A percentile compares a stretch with the other conserved stretches of the same genome.
phyloP scores from a whole-genome alignment of 164 flowering plant genomes.

The Pachysandra terminalis region DNA sequence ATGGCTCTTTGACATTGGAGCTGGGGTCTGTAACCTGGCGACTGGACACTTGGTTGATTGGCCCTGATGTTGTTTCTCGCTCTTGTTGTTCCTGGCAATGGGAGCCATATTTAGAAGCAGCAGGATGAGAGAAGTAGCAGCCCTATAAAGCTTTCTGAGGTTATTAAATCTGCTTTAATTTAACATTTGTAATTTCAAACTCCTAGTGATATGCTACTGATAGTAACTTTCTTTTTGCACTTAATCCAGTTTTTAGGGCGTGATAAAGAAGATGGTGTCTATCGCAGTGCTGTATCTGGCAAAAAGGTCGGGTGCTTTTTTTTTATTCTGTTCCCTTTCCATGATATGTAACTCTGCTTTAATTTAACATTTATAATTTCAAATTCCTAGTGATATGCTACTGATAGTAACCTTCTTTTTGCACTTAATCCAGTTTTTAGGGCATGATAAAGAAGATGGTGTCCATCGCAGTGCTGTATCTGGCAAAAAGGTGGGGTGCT shows the following conservation, averaged over 20 bases:
- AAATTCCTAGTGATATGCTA: background rate
- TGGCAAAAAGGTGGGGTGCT: constrained; percentile 74
- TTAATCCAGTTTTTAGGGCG: constrained; percentile 76
- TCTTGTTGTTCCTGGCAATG: constrained; percentile 61
- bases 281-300: constrained; percentile 97
- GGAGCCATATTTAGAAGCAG: constrained; percentile 80
- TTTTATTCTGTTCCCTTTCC: background rate
- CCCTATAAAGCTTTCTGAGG: constrained; percentile 99
- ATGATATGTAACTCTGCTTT: too few species aligned
- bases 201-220: background rate
- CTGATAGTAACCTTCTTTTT: background rate
- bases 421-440: constrained; percentile 61
- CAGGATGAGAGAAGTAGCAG: constrained; percentile 61
- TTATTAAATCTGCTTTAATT: constrained; percentile 10
- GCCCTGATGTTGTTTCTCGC: constrained; percentile 54
- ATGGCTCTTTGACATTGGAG: constrained; percentile 97
- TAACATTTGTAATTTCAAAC: background rate
- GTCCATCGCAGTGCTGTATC: constrained; percentile 97
- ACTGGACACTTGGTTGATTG: constrained; percentile 55
- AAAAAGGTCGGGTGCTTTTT: constrained; percentile 61
- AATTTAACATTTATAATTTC: background rate
- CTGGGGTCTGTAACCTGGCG: constrained; percentile 82
- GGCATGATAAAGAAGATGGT: constrained; percentile 82
- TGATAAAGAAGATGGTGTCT: constrained; percentile 82
- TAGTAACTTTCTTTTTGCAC: background rate